Evolutionary conservation across 371 early-diverging fungal genomes (phyloP), one percentile per base, ranked within the genome.

Genomic region (Chytridiales sp.): DNA sequence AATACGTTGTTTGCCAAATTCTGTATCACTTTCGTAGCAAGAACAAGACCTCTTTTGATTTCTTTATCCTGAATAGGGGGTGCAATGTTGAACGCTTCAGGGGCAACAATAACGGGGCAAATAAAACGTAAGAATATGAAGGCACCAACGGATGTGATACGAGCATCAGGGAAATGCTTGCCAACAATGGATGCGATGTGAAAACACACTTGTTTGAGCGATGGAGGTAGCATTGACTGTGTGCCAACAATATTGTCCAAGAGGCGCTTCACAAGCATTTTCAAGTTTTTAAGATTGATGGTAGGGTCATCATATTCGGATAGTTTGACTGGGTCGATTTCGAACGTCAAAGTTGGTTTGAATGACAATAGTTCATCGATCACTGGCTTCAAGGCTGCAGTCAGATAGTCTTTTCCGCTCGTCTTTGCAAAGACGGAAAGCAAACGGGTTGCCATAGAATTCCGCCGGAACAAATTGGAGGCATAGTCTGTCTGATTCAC

Each of bases 121-220:
- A 96, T 82, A 84, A 96, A 94, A 4, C 98, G 87, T 60, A 97
- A 73, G 67, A 96, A 97, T 57, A 97, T 82, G 62, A 95, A 94
- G 0, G 93, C 92, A 55, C 96, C 95, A 0, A 97, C 92, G 27
- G 94, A 94, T 0, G 87, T 87, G 43, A 85, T 82, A 17, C 65
- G 59, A 3, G 94, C 88, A 44, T 91, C 92, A 0, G 93, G 94
- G 74, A 94, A 96, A 8, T 87, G 79, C 46, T 82, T 79, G 24
- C 83, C 84, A 0, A 95, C 96, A 9, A 90, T 77, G 31, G 77
- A 80, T 27, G 88, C 74, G 19, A 96, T 80, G 50, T 87, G 82
- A 61, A 84, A 78, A 56, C 96, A 97, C 41, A 92, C 85, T 58
- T 88, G 87, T 4, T 91, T 80, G 66, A 96, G 82, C 1, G 76